These are phyloP conservation scores for Mycosphaerelloides madeirae DNA, from an alignment of 2,329 filamentous ascomycete genomes.

Conservation along the genomic window DNA sequence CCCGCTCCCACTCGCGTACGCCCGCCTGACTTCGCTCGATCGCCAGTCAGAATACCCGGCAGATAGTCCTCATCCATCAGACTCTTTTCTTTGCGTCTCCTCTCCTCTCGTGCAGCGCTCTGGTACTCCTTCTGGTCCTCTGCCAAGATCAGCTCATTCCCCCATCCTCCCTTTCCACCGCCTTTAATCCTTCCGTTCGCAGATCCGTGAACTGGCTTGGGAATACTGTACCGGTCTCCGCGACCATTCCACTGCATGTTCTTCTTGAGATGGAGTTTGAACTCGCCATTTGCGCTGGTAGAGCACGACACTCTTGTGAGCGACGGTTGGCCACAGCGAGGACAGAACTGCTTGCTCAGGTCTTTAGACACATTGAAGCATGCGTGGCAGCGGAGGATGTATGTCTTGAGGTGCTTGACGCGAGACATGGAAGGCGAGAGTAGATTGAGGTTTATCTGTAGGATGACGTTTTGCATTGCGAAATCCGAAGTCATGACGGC, in stretches of 20 bases:
- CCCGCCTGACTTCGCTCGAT: conserved; percentile 60
- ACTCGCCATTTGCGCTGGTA: conserved; percentile 73
- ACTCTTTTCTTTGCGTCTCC: conserved; percentile 65
- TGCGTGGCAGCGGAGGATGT: conserved; percentile 86
- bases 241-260: conserved; percentile 96
- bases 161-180: conserved; percentile 85
- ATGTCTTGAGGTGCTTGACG: conserved; percentile 80
- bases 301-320: conserved; percentile 81
- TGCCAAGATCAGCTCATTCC: conserved; percentile 72
- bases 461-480: conserved; percentile 94
- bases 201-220: conserved; percentile 78
- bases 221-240: conserved; percentile 87
- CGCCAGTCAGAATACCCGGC: conserved; percentile 76
- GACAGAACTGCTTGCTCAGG: conserved; percentile 87
- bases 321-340: conserved; percentile 81
- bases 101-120: conserved; percentile 58
- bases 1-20: conserved; percentile 80
- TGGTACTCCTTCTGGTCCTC: conserved; percentile 96
- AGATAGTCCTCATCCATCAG: conserved; percentile 94
- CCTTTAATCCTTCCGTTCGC: conserved; percentile 68
- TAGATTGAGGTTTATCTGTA: conserved; percentile 91
- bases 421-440: conserved; percentile 73
- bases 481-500: conserved; percentile 94
- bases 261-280: conserved; percentile 81
- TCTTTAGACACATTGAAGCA: conserved; percentile 84